phyloP scores from a whole-genome alignment of 495 filamentous ascomycete species.

The Sporormia fimetaria region DNA sequence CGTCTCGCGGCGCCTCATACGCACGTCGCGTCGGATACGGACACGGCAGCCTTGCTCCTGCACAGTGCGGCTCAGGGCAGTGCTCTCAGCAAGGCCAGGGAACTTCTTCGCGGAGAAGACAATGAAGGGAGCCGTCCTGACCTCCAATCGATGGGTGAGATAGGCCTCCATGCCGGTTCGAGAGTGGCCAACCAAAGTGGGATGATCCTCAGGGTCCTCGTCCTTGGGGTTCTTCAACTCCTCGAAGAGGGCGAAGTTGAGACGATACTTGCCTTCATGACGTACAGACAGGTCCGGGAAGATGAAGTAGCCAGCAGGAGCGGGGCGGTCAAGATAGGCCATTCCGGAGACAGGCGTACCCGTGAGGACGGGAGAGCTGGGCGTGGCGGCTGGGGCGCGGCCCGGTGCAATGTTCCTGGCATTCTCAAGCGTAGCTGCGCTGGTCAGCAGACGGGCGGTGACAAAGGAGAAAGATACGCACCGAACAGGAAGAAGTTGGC shows the following conservation, averaged over 20 bases:
- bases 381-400: slow-evolving; percentile 53
- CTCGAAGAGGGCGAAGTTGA: slow-evolving; percentile 89
- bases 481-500: slow-evolving; percentile 97
- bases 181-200: slow-evolving; percentile 17
- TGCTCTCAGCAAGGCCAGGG: slow-evolving; percentile 86
- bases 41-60: slow-evolving; percentile 97
- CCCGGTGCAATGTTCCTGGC: slow-evolving; percentile 78
- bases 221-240: slow-evolving; percentile 73
- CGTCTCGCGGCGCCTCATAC: slow-evolving; percentile 81
- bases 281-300: slow-evolving; percentile 96
- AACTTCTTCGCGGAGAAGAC: slow-evolving; percentile 99
- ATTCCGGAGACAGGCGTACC: slow-evolving; percentile 94
- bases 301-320: slow-evolving; percentile 90
- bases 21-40: slow-evolving; percentile 88
- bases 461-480: too few relatives aligned
- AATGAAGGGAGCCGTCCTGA: slow-evolving; percentile 74
- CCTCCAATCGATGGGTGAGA: slow-evolving; percentile 66
- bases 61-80: slow-evolving; percentile 73
- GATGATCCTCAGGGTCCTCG: slow-evolving; percentile 40
- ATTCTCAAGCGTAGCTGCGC: slow-evolving; percentile 79
- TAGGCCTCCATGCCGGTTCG: slow-evolving; percentile 32
- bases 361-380: slow-evolving; percentile 74
- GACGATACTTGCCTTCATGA: slow-evolving; percentile 81
- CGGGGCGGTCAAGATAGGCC: slow-evolving; percentile 87
- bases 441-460: too few relatives aligned